Conservation (phyloP, 768 basidiomycete genomes). For the Kwoniella sp. region DNA sequence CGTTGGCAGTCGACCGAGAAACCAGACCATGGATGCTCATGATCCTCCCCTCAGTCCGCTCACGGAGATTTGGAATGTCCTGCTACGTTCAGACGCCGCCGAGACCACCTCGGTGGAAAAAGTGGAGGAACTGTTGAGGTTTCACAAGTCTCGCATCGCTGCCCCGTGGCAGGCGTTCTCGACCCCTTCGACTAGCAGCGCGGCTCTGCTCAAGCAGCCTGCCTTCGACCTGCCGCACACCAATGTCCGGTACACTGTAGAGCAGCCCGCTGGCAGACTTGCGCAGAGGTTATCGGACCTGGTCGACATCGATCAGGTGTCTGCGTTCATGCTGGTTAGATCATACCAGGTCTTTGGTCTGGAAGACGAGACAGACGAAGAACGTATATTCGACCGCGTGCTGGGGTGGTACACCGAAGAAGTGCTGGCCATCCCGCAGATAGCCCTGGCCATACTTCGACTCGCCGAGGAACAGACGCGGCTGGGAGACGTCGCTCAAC, state of each 20-base stretch:
- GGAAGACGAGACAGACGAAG: constrained; percentile 52
- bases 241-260: constrained; percentile 58
- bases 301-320: constrained; percentile 73
- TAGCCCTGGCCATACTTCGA: constrained; percentile 70
- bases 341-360: constrained; percentile 72
- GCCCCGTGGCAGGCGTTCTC: constrained; percentile 59
- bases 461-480: constrained; percentile 58
- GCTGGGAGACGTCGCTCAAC: constrained; percentile 15
- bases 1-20: too few species aligned
- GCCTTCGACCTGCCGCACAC: constrained; percentile 67
- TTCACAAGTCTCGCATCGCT: constrained; percentile 21
- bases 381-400: constrained; percentile 58
- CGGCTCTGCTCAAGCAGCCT: constrained; percentile 63
- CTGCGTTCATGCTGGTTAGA: constrained; percentile 68
- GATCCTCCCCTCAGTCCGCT: constrained; percentile 26
- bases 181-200: constrained; percentile 64
- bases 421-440: constrained; percentile 64
- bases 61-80: constrained; percentile 33
- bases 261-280: constrained; percentile 66
- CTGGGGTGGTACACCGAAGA: constrained; percentile 77
- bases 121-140: constrained; percentile 18
- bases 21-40: not conserved
- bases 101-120: constrained; percentile 20
- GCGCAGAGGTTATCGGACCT: constrained; percentile 66
- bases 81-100: constrained; percentile 19